Evolutionary conservation across 2,329 filamentous ascomycete species (phyloP), one percentile per base, ranked within the genome.

Genomic region (Capronia americana): DNA sequence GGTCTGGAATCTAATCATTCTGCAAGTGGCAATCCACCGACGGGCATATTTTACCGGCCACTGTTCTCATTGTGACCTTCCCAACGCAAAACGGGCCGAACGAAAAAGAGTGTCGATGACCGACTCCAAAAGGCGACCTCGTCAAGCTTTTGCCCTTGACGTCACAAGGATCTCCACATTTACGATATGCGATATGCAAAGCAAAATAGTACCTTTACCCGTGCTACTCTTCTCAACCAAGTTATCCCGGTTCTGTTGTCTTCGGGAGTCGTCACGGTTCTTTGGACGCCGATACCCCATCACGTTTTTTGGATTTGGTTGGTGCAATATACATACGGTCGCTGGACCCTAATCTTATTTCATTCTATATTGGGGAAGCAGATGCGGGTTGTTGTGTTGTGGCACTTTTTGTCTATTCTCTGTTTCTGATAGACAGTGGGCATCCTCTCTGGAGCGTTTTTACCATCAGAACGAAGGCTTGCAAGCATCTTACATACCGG

Each of bases 91-190:
- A 30, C 57, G 57, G 41, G 28, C 14, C 41, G 46, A 48, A 23
- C n/a, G 46, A 10, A 44, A 41, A 44, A 44, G 14, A n/a, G 38
- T 6, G 17, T 46, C 30, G 38, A 23, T 28, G 6, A 30, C 34
- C 46, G 24, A n/a, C n/a, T 32, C 50, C 44, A 24, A 34, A 58
- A 11, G 12, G 30, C 57, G 24, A 26, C 20, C 23, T 8, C 57
- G 11, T 20, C 34, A 53, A 61, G 20, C 32, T 53, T 23, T 28
- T 26, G 12, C 46, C 23, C n/a, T 61, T 61, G 38, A 61, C 58
- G 58, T 61, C 58, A 61, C 38, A 8, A n/a, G 28, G 8, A 38
- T 61, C 41, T 60, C 58, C 58, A 61, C 58, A 61, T 61, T 53
- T 53, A 53, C 58, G 38, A 44, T 3, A 44, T 44, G 17, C 8